Conservation (phyloP, 345 rosid species). For the Hibiscus mutabilis region DNA sequence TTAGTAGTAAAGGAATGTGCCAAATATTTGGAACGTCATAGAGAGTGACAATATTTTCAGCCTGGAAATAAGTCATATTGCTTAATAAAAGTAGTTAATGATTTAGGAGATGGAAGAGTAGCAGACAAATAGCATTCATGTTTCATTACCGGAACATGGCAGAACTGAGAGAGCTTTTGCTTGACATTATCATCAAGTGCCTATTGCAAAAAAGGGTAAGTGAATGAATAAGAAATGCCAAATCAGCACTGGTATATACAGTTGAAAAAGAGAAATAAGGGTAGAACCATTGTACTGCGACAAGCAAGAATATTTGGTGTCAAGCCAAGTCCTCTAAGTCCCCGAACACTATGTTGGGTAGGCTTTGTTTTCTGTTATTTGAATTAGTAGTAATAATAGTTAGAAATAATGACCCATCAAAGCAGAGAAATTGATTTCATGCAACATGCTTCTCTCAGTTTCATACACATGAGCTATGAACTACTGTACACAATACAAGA, state of each 20-base stretch:
- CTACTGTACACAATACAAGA: neutral
- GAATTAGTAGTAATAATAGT: neutral
- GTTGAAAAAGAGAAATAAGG: constrained; percentile 3
- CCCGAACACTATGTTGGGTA: constrained; percentile 94
- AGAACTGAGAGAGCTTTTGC: neutral
- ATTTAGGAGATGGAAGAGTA: neutral
- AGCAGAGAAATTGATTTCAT: neutral
- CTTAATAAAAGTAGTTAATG: neutral
- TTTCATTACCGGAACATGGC: constrained; percentile 1
- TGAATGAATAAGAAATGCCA: constrained; percentile 13
- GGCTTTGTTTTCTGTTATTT: constrained; percentile 85
- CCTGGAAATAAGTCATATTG: constrained; percentile 38
- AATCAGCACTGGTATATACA: neutral
- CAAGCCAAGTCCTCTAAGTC: constrained; percentile 87
- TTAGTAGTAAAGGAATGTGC: constrained; percentile 81
- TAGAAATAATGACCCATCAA: constrained; percentile 2
- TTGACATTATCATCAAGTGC: constrained; percentile 17
- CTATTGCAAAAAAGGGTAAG: constrained; percentile 33
- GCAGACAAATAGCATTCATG: neutral
- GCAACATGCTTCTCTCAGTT: neutral
- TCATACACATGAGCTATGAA: neutral
- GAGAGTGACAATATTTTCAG: constrained; percentile 66
- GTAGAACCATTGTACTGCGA: constrained; percentile 75
- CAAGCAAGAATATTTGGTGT: constrained; percentile 89
- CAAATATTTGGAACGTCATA: constrained; percentile 90